Evolutionary conservation across 2,329 filamentous ascomycete genomes (phyloP), one percentile per base, ranked within the genome.

Genomic region (Erysiphe pulchra): DNA sequence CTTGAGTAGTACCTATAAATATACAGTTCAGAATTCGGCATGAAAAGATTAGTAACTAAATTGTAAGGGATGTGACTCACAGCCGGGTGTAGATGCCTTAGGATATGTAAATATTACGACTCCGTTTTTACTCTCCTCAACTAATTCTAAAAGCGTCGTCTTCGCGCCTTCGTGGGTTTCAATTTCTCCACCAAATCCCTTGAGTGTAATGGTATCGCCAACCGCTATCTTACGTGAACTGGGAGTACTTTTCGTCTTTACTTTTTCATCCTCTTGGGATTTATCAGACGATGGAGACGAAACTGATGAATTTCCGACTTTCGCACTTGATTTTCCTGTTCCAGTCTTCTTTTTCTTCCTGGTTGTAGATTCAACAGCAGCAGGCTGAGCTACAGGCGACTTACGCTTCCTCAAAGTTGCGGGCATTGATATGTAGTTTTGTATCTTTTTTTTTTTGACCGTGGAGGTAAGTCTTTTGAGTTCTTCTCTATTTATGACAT

Each of bases 81-180:
- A 95, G 50, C 87, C 87, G 34, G 84, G 83, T 18, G 90, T 98
- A 28, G 80, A 90, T 12, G 90, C 90, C 64, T 81, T 92, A 48
- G 90, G 90, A 59, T 95, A 95, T 31, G 86, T 94, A 62, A 98
- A 94, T 30, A 95, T 65, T 32, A 93, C 83, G 39, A 95, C 80
- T 24, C 87, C 90, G 33, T 72, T 69, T 63, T 82, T 77, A 70
- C 85, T 92, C 57, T 80, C 72, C 45, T 84, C 78, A 43, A 94
- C 71, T 20, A 98, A 74, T 54, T 75, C 68, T 64, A 83, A 79
- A 48, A 98, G 66, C 1, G 75, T 84, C 6, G 80, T 85, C 64
- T 79, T 81, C 46, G 69, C 65, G 55, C 85, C 85, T 51, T 92
- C 83, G 52, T 95, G 76, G 50, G 79, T 90, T 66, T 90, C 75